Conservation (phyloP, 345 rosid genomes). For the Anastatica hierochuntica region DNA sequence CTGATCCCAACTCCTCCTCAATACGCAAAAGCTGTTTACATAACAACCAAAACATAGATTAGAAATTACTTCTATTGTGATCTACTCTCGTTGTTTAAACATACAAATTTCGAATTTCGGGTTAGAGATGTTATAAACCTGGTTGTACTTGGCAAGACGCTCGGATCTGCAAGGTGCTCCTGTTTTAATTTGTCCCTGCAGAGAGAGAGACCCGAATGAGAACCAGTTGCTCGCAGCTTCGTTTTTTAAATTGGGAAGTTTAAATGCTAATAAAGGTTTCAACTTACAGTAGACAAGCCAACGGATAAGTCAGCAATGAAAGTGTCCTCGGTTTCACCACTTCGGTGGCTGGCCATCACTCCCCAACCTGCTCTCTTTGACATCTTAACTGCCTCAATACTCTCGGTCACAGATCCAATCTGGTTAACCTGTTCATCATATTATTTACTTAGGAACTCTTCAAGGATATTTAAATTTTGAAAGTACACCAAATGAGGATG, state of each 20-base stretch:
- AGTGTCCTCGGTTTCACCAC: conserved; percentile 98
- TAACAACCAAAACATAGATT: not conserved
- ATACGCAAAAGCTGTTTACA: conserved; percentile 60
- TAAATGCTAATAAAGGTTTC: not conserved
- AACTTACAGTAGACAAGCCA: conserved; percentile 79
- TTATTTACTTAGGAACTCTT: not conserved
- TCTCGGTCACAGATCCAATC: conserved; percentile 95
- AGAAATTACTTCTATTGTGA: no score
- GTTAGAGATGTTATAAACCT: conserved; percentile 34
- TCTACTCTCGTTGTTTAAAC: not conserved
- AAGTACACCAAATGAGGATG: not conserved
- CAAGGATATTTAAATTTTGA: not conserved
- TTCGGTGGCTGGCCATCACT: conserved; percentile 96
- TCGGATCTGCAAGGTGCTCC: conserved; percentile 99
- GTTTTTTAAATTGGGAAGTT: no score
- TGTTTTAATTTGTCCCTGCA: conserved; percentile 94
- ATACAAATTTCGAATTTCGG: not conserved
- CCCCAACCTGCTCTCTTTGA: conserved; percentile 99
- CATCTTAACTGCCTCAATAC: conserved; percentile 97
- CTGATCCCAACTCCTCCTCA: conserved; percentile 86
- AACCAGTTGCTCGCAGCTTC: no score
- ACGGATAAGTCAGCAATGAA: conserved; percentile 92
- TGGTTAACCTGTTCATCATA: conserved; percentile 65
- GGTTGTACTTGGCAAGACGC: conserved; percentile 93
- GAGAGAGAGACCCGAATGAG: not conserved